phyloP scores from a whole-genome alignment of 2,329 filamentous ascomycete genomes.

The Aspergillus melleus region DNA sequence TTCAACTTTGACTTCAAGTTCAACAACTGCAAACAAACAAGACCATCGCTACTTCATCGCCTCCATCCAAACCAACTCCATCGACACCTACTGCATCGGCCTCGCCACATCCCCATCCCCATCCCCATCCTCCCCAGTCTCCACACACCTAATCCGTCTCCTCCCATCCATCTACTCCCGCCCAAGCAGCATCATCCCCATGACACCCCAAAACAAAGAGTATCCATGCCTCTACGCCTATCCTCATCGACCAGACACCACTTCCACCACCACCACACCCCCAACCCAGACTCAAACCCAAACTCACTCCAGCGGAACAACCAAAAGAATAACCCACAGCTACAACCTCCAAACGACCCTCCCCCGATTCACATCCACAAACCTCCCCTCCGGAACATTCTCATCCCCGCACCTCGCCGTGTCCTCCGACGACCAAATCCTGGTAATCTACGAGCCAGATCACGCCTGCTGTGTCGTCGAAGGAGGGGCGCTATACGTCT shows the following conservation, averaged over 20 bases:
- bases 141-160: conserved; percentile 9
- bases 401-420: conserved; percentile 11
- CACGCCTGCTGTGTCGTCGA: conserved; percentile 13
- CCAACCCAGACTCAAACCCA: background rate
- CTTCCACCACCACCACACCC: background rate
- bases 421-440: conserved; percentile 16
- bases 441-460: conserved; percentile 20
- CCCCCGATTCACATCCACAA: conserved; percentile 14
- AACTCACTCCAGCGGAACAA: background rate
- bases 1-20: background rate
- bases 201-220: background rate
- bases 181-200: background rate
- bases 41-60: conserved; percentile 15
- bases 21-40: background rate
- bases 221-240: background rate
- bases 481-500: conserved; percentile 21
- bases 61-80: conserved; percentile 12
- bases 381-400: conserved; percentile 20
- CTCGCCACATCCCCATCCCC: conserved; percentile 4
- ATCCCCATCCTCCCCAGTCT: background rate
- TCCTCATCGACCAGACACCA: background rate
- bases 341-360: conserved; percentile 8
- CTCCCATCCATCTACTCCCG: conserved; percentile 11
- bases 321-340: conserved; percentile 1
- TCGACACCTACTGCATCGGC: conserved; percentile 20